Evolutionary conservation across 192 early-diverging fungal species (phyloP).

Genomic region (Pilaira anomala): DNA sequence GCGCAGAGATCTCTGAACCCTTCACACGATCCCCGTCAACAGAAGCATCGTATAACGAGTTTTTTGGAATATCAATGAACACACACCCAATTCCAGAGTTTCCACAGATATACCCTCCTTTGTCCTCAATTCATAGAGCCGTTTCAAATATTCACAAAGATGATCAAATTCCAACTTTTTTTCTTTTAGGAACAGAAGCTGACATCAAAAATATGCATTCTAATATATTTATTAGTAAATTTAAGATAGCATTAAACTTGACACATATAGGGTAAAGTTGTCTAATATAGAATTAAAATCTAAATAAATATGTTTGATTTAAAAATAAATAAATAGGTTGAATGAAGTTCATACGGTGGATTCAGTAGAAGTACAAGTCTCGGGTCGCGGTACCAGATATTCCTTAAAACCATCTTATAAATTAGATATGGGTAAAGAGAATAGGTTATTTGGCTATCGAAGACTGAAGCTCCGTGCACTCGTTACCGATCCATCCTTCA

Average conservation of each 20-base stretch:
- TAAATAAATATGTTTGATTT: no score
- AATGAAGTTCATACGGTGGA: neutral
- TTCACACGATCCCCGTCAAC: neutral
- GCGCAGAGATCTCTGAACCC: neutral
- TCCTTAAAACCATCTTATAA: constrained; percentile 8
- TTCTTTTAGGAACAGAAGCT: neutral
- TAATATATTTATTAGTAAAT: neutral
- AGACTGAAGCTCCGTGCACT: constrained; percentile 10
- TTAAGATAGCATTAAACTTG: neutral
- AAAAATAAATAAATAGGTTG: neutral
- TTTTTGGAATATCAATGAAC: neutral
- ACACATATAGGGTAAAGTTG: constrained; percentile 6
- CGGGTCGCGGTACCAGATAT: constrained; percentile 12
- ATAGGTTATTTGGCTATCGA: neutral
- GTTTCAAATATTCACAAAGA: neutral
- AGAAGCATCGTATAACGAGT: neutral
- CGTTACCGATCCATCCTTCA: neutral
- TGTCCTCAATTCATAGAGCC: neutral
- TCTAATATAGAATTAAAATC: no score
- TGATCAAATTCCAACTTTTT: constrained; percentile 1
- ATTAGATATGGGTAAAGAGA: neutral
- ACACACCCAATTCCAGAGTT: neutral
- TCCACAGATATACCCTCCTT: neutral
- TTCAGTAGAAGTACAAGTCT: neutral
- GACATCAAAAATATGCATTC: neutral